Evolutionary conservation across 306 rosid genomes (phyloP).

Genomic region (Acacia crassicarpa): DNA sequence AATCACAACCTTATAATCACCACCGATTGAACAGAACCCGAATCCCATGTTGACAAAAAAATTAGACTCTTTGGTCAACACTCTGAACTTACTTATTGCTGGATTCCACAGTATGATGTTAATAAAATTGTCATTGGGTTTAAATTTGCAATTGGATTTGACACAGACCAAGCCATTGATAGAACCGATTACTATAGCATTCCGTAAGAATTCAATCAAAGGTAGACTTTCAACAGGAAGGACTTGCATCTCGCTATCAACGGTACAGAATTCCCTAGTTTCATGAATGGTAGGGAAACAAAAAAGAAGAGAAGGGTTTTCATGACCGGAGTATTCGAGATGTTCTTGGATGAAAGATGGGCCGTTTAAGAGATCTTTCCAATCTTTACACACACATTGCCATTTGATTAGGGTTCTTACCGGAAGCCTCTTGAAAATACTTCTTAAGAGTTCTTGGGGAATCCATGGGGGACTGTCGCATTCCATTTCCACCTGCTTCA

Average conservation of each 20-base stretch:
- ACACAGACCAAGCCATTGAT: background rate
- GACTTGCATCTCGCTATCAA: background rate
- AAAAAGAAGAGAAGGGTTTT: background rate
- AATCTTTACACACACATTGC: background rate
- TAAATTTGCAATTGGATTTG: too few relatives aligned
- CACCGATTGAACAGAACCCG: background rate
- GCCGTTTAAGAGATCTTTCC: background rate
- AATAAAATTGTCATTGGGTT: rapidly evolving
- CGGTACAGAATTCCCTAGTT: too few relatives aligned
- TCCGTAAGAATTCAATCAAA: background rate
- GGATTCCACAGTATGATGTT: background rate
- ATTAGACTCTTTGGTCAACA: too few relatives aligned
- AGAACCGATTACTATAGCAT: background rate
- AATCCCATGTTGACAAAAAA: background rate
- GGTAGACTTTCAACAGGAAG: background rate
- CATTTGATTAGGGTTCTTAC: background rate
- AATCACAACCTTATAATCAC: background rate
- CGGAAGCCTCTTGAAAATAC: too few relatives aligned
- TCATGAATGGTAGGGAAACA: background rate
- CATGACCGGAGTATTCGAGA: background rate
- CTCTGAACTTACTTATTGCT: background rate
- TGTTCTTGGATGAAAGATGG: background rate
- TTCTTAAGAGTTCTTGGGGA: too few relatives aligned
- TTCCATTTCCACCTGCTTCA: too few relatives aligned
- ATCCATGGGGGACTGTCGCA: too few relatives aligned